A percentile compares a stretch with the other conserved stretches of the same genome.
Evolutionary conservation across 208 protist genomes (phyloP).

Genomic region (Acanthamoeba healyi): DNA sequence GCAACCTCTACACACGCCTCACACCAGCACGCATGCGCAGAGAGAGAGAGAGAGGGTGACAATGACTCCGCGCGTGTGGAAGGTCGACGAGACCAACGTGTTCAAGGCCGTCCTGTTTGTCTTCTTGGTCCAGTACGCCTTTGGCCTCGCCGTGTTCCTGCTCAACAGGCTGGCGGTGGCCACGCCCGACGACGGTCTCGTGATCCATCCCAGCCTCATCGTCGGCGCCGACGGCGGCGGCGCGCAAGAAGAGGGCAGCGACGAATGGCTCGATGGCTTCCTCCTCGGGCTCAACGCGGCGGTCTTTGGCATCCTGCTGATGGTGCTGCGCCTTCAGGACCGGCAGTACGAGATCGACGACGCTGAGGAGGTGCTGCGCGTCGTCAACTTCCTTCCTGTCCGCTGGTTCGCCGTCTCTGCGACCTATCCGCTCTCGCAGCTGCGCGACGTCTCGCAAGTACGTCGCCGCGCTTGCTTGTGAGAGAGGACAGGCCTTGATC

Average conservation of each 20-base stretch:
- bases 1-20: neutral
- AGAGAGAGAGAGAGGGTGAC: too few species aligned
- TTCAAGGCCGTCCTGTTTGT: neutral
- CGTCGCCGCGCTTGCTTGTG: too few species aligned
- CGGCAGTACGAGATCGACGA: neutral
- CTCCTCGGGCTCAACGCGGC: constrained; percentile 9
- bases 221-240: too few species aligned
- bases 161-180: neutral
- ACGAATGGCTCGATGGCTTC: neutral
- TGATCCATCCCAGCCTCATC: too few species aligned
- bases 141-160: neutral
- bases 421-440: neutral
- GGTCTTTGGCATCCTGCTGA: neutral
- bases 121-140: neutral
- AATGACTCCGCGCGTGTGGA: neutral
- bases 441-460: neutral
- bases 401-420: neutral
- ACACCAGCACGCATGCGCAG: too few species aligned
- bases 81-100: neutral
- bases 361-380: neutral
- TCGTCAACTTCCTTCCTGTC: neutral
- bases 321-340: neutral
- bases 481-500: too few species aligned
- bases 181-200: too few species aligned
- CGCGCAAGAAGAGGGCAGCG: too few species aligned